Conservation (phyloP, 1,139 yeast species). For the Neolecta irregularis region DNA sequence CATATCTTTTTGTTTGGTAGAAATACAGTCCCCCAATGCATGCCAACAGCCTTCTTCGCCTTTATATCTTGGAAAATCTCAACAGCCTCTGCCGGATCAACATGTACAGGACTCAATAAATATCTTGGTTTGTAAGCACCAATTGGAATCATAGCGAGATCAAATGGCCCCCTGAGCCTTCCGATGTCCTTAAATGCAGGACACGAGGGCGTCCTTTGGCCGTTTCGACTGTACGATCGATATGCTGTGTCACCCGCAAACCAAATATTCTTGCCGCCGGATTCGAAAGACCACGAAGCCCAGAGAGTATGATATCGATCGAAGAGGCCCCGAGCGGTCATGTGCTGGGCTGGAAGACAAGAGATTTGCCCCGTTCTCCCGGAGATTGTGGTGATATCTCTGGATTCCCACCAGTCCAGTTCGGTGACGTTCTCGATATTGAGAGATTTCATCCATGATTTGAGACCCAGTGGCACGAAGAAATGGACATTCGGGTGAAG, state of each 20-base stretch:
- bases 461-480: slow-evolving; percentile 66
- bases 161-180: slow-evolving; percentile 39
- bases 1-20: too few species aligned
- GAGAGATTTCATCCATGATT: slow-evolving; percentile 37
- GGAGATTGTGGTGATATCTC: slow-evolving; percentile 16
- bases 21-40: slow-evolving; percentile 90
- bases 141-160: slow-evolving; percentile 70
- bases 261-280: slow-evolving; percentile 9
- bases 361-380: slow-evolving; percentile 8
- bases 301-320: slow-evolving; percentile 73
- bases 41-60: slow-evolving; percentile 57
- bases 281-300: slow-evolving; percentile 23
- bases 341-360: slow-evolving; percentile 81
- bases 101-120: slow-evolving; percentile 80
- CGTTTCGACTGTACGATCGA: slow-evolving; percentile 35
- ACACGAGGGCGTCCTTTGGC: slow-evolving; percentile 14
- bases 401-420: slow-evolving; percentile 85
- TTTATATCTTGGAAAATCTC: slow-evolving; percentile 48
- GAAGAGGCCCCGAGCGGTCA: slow-evolving; percentile 69
- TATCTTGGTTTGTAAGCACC: slow-evolving; percentile 93
- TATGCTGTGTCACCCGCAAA: slow-evolving; percentile 66
- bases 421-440: slow-evolving; percentile 47
- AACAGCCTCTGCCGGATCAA: slow-evolving; percentile 63
- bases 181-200: slow-evolving; percentile 43
- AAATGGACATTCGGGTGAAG: slow-evolving; percentile 9